Percentiles rank a stretch among this genome's conserved stretches.
Conservation (phyloP, 2,329 filamentous ascomycete genomes). For the Xylariales sp. region DNA sequence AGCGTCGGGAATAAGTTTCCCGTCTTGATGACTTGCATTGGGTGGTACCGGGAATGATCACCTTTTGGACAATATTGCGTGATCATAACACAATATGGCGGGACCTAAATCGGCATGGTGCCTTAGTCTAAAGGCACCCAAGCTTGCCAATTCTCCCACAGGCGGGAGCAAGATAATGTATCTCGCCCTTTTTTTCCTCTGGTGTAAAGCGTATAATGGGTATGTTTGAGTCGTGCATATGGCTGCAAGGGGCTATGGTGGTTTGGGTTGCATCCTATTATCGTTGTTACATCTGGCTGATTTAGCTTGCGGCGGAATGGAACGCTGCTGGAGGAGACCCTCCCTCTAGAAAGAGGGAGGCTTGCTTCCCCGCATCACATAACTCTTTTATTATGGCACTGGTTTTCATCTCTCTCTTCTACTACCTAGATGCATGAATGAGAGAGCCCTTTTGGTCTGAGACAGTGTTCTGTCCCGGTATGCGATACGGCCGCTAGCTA, state of each 20-base stretch:
- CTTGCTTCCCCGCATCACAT: slow-evolving; percentile 16
- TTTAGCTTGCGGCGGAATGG: slow-evolving; percentile 34
- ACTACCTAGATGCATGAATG: neutral
- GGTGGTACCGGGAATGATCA: slow-evolving; percentile 5
- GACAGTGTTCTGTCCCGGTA: neutral
- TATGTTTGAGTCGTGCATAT: neutral
- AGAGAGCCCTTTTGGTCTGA: neutral
- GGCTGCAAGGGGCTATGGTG: slow-evolving; percentile 26
- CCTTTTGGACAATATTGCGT: slow-evolving; percentile 38
- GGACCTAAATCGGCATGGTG: slow-evolving; percentile 16
- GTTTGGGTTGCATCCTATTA: slow-evolving; percentile 22
- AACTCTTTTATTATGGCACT: neutral
- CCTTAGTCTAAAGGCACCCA: slow-evolving; percentile 10
- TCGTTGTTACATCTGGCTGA: slow-evolving; percentile 28
- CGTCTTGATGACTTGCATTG: slow-evolving; percentile 14
- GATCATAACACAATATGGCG: slow-evolving; percentile 39
- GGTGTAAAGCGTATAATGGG: neutral
- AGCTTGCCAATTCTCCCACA: slow-evolving; percentile 5
- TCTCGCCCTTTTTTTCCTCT: slow-evolving; percentile 7
- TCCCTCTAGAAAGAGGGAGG: slow-evolving; percentile 7
- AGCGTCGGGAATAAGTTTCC: slow-evolving; percentile 17
- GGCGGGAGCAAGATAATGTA: neutral
- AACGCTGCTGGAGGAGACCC: slow-evolving; percentile 23
- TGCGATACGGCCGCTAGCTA: neutral
- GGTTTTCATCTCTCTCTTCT: neutral